Evolutionary conservation across 129 eudicot species (phyloP).

Genomic region (Flaveria sonorensis): DNA sequence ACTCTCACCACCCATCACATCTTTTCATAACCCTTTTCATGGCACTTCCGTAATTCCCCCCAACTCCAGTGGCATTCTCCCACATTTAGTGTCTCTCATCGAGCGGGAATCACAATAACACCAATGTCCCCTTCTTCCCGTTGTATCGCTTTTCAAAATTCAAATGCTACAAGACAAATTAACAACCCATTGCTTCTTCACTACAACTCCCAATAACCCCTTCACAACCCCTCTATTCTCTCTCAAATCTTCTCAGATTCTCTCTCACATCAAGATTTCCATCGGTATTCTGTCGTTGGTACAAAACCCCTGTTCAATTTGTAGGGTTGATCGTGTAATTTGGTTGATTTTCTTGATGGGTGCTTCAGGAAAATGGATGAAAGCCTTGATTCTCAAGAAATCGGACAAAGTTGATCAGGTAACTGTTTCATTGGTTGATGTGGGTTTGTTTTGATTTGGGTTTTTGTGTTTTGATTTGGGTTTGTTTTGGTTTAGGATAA

Average conservation of each 20-base stretch:
- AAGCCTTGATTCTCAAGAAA: slow-evolving; percentile 67
- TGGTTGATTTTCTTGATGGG: slow-evolving; percentile 46
- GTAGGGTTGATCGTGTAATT: neutral
- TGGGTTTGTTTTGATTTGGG: neutral
- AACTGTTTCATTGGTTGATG: neutral
- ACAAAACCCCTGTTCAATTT: neutral
- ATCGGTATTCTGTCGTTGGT: neutral
- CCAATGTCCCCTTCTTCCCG: slow-evolving; percentile 22
- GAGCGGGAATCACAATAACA: slow-evolving; percentile 40
- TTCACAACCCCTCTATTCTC: slow-evolving; percentile 5
- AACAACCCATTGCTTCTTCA: slow-evolving; percentile 6
- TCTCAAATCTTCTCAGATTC: slow-evolving; percentile 4
- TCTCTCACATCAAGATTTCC: neutral
- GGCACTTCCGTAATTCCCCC: slow-evolving; percentile 18
- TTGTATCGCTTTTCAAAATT: slow-evolving; percentile 34
- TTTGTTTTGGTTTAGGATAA: slow-evolving; percentile 50
- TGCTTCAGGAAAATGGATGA: slow-evolving; percentile 96
- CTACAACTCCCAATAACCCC: neutral
- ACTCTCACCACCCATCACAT: neutral
- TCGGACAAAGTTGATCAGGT: slow-evolving; percentile 71
- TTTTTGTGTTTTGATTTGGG: neutral
- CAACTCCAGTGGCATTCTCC: slow-evolving; percentile 21
- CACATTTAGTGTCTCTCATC: slow-evolving; percentile 33
- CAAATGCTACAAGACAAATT: slow-evolving; percentile 38
- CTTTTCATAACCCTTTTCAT: slow-evolving; percentile 27